Base-by-base conservation (phyloP, 805 yeast genomes). In the Cyberlindnera samutprakarnensis region DNA sequence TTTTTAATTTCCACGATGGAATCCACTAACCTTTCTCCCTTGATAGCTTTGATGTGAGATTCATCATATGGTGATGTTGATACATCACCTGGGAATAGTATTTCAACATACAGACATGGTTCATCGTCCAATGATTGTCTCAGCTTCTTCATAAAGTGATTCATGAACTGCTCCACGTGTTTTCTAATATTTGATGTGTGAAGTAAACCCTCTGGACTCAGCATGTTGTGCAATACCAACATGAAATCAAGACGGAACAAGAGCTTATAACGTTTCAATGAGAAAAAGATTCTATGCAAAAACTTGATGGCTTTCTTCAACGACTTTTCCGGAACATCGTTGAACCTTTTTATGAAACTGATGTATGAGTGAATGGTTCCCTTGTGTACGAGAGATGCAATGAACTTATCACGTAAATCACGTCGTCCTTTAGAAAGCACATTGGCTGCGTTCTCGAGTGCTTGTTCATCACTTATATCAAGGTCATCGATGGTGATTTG, bases 191-290 rank as follows among this genome's bases (percentile, higher is more conserved):
- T 50, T 0, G 75, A 56, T 1, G 56, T 41, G 27, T 59, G 53
- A 1, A 75, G 66, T 13, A 77, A 55, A 6, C 78, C 75, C 20
- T 61, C 60, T 23, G 64, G 66, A 10, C 75, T 59, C 6, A 81
- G 57, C 45, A 81, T 59, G 18, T 69, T 62, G 46, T 75, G 69
- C 1, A 83, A 50, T 3, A 70, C 48, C 12, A 66, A 51, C 68
- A 90, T 70, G 49, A 92, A 75, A 51, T 88, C 96, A 21, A 92
- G 50, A 31, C 95, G 62, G 45, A 67, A 78, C 21, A 83, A 53
- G 21, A 71, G 57, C 0, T 76, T 61, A 25, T 76, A 74, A 31
- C 65, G 68, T 36, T 81, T 78, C 25, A 73, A 68, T 29, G 74
- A 66, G 29, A 79, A 76, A 42, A 86, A 75, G 1, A 85, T 56